Percentiles rank a stretch among this genome's conserved stretches.
These are phyloP conservation scores for Trichoderma semiorbis DNA, from an alignment of 2,329 filamentous ascomycete species.

Conservation along the genomic window DNA sequence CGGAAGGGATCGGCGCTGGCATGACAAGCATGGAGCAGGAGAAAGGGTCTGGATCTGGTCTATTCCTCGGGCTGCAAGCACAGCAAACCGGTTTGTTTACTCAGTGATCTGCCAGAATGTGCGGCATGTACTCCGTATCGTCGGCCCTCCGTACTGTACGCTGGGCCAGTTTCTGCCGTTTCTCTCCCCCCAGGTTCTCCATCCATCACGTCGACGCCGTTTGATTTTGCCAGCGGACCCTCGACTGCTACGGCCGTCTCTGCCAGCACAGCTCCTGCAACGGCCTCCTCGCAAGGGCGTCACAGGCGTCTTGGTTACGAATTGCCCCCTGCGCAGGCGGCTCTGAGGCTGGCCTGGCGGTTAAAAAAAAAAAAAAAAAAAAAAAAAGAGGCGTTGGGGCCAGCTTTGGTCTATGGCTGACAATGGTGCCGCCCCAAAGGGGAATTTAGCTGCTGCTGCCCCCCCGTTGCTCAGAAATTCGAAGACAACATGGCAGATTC, in stretches of 20 bases:
- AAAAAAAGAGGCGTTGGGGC: background rate
- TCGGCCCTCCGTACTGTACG: background rate
- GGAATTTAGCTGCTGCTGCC: background rate
- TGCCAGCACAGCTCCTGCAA: background rate
- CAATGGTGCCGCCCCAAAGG: background rate
- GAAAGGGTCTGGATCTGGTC: conserved; percentile 2
- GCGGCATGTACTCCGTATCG: background rate
- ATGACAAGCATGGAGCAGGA: conserved; percentile 5
- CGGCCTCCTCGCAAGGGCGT: background rate
- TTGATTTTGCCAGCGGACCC: background rate
- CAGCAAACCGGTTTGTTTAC: conserved; percentile 7
- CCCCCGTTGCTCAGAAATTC: no score
- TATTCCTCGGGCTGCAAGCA: background rate
- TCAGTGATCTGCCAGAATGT: background rate
- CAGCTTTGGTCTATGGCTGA: background rate
- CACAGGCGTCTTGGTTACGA: background rate
- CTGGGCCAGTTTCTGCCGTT: no score
- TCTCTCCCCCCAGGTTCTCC: no score
- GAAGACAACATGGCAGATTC: background rate
- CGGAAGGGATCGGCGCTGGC: conserved; percentile 23
- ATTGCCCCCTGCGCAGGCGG: background rate
- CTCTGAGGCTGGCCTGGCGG: background rate
- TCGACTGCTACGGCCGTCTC: background rate
- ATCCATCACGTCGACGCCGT: background rate
- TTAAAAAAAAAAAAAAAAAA: no score